A percentile compares a stretch with the other conserved stretches of the same genome.
phyloP scores from a whole-genome alignment of 148 eudicot genomes.

The Pharnaceum exiguum region DNA sequence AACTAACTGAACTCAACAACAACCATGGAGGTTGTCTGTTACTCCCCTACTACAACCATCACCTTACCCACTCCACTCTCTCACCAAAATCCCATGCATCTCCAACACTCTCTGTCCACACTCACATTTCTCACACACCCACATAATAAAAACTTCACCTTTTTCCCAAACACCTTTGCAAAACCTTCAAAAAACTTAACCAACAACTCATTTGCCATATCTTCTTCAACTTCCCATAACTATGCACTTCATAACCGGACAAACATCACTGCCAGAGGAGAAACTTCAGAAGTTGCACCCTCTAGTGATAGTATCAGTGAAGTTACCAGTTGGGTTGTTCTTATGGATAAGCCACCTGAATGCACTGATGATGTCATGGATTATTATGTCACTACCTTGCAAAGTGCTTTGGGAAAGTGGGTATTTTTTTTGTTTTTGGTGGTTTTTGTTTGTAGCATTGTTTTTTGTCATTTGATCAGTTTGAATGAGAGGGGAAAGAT shows the following conservation, averaged over 20 bases:
- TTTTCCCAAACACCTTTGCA: background rate
- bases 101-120: background rate
- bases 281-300: background rate
- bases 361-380: conserved; percentile 32
- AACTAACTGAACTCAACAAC: background rate
- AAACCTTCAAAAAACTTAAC: background rate
- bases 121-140: background rate
- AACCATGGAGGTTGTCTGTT: conserved; percentile 8
- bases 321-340: conserved; percentile 56
- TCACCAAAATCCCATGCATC: background rate
- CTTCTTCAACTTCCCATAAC: background rate
- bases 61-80: background rate
- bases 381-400: conserved; percentile 56
- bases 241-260: background rate
- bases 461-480: background rate
- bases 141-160: background rate
- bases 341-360: conserved; percentile 41
- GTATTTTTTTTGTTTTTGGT: background rate
- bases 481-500: background rate
- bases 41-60: conserved; percentile 3
- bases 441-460: background rate
- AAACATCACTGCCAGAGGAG: background rate
- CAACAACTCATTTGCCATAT: background rate
- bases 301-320: conserved; percentile 1
- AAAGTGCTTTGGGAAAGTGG: conserved; percentile 52